Percentiles rank a stretch among this genome's conserved stretches.
These are phyloP conservation scores for Pyrenochaeta sp. DNA, from an alignment of 2,329 filamentous ascomycete genomes.

Conservation along the genomic window DNA sequence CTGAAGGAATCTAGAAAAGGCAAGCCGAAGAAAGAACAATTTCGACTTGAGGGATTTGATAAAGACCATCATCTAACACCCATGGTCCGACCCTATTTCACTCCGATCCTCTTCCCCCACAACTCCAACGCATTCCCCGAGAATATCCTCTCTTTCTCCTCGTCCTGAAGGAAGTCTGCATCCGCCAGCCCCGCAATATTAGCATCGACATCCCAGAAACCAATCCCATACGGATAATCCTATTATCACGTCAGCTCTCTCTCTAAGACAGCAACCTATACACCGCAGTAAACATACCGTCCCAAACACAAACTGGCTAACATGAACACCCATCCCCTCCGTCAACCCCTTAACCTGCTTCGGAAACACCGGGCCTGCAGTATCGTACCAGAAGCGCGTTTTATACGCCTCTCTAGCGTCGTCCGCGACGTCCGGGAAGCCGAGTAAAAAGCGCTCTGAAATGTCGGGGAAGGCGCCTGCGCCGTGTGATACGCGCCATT, in stretches of 20 bases:
- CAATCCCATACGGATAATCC: conserved; percentile 49
- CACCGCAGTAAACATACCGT: conserved; percentile 36
- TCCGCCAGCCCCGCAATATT: conserved; percentile 40
- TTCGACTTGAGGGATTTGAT: too few relatives aligned
- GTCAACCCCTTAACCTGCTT: conserved; percentile 46
- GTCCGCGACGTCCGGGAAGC: conserved; percentile 33
- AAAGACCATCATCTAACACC: too few relatives aligned
- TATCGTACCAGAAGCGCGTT: conserved; percentile 47
- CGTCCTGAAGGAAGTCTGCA: conserved; percentile 24
- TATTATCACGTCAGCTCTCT: conserved; percentile 7
- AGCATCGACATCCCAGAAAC: conserved; percentile 45
- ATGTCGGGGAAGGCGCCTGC: conserved; percentile 48
- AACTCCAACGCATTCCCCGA: conserved; percentile 32
- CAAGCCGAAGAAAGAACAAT: too few relatives aligned
- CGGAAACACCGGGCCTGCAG: conserved; percentile 47
- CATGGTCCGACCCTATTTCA: too few relatives aligned
- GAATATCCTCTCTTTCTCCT: conserved; percentile 39
- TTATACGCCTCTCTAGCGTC: conserved; percentile 38
- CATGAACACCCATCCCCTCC: conserved; percentile 38
- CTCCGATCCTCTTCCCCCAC: conserved; percentile 39
- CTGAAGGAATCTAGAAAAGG: too few relatives aligned
- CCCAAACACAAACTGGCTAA: conserved; percentile 45
- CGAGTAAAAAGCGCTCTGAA: conserved; percentile 43
- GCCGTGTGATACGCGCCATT: conserved; percentile 46
- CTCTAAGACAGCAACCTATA: neutral